Conservation (phyloP, 2,329 filamentous ascomycete genomes). For the Aureobasidium sp. region DNA sequence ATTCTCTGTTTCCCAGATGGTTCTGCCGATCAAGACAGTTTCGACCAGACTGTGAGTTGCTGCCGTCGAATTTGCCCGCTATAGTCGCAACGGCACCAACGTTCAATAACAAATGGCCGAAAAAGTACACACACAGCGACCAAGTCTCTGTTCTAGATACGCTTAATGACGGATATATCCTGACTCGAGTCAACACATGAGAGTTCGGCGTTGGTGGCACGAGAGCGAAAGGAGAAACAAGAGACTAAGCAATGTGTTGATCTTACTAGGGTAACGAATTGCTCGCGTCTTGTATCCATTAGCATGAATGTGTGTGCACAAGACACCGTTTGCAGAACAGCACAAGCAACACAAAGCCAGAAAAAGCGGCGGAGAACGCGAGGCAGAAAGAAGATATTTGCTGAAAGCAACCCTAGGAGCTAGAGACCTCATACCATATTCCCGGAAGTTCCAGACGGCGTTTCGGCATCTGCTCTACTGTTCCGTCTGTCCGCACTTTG, state of each 20-base stretch:
- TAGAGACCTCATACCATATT: neutral
- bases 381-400: neutral
- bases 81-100: constrained; percentile 6
- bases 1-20: constrained; percentile 12
- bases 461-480: neutral
- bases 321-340: neutral
- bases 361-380: neutral
- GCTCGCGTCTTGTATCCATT: neutral
- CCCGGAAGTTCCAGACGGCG: neutral
- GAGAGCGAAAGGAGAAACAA: neutral
- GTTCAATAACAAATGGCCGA: constrained; percentile 6
- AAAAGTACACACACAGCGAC: constrained; percentile 3
- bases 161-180: neutral
- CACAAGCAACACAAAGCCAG: neutral
- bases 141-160: neutral
- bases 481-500: neutral
- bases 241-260: neutral
- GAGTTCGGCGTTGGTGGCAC: neutral
- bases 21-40: constrained; percentile 12
- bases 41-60: constrained; percentile 5
- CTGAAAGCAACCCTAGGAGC: neutral
- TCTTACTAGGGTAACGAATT: neutral
- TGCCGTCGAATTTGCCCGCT: constrained; percentile 1
- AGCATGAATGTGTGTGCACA: neutral
- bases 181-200: neutral